Evolutionary conservation across 2,329 filamentous ascomycete species (phyloP), one percentile per base, ranked within the genome.

Genomic region (Metarhizium album): DNA sequence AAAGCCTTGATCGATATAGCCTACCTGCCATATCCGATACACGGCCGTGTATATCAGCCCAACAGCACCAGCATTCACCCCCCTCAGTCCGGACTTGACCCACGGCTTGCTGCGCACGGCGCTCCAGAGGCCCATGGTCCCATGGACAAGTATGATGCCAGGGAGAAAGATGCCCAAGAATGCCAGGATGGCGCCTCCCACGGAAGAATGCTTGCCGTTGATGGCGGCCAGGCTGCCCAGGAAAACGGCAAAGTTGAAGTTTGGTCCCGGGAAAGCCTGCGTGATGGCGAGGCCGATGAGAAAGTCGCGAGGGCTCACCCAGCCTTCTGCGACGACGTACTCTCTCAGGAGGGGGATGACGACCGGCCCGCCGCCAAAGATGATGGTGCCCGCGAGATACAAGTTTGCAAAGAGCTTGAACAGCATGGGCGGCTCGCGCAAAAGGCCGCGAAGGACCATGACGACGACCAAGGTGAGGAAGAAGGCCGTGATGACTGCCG

Each of bases 291-390:
- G 75, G 0, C 84, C 85, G 46, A 88, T 79, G 0, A 89, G 70
- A 60, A 89, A 88, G 60, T 89, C 83, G 3, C 85, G 75, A 0
- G 82, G 72, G 0, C 75, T 78, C 0, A 89, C 84, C 84, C 84
- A 89, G 6, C 81, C 80, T 23, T 83, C 80, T 0, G 74, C 72
- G 0, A 87, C 85, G 35, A 87, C 70, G 57, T 79, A 80, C 53
- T 81, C 74, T 18, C 79, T 71, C 1, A 84, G 68, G 0, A 85
- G 70, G 0, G 82, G 81, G 43, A 84, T 83, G 0, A 84, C 81
- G 0, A 84, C 80, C 0, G 81, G 81, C 0, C 81, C 81, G 2
- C 81, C 80, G 3, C 81, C 81, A 47, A 83, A 80, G 55, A 82
- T 83, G 52, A 83, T 76, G 1, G 84, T 88, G 0, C 84, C 85